Conservation (phyloP, 2,329 filamentous ascomycete genomes). For the Talaromyces rugulosus region DNA sequence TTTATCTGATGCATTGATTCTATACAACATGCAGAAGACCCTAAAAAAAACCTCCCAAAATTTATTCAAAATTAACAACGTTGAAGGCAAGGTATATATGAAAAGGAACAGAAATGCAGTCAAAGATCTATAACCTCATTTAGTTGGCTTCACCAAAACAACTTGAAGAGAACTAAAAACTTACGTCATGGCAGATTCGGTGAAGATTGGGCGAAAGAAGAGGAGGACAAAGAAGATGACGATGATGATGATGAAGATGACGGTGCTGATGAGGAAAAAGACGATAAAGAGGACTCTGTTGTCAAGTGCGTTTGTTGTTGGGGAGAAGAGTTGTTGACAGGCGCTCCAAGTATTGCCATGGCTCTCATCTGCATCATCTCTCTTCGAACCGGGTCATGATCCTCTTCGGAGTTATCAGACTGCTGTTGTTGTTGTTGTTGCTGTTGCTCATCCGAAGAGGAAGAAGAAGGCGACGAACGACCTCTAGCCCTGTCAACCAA, state of each 20-base stretch:
- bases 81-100: neutral
- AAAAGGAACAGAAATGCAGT: neutral
- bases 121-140: neutral
- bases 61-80: neutral
- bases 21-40: neutral
- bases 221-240: neutral
- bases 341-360: conserved; percentile 11
- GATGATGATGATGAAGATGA: neutral
- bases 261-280: neutral
- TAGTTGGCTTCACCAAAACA: neutral
- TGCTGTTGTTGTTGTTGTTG: neutral
- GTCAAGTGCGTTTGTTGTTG: neutral
- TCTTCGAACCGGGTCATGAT: conserved; percentile 1
- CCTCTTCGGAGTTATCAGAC: neutral
- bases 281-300: neutral
- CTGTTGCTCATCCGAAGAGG: neutral
- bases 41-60: neutral
- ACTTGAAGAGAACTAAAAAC: neutral
- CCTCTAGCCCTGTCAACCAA: neutral
- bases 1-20: neutral
- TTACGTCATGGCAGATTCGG: neutral
- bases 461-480: neutral
- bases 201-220: neutral
- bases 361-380: conserved; percentile 13
- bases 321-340: neutral